These are phyloP conservation scores for Argentina anserina DNA, from an alignment of 306 rosid species.

Conservation along the genomic window DNA sequence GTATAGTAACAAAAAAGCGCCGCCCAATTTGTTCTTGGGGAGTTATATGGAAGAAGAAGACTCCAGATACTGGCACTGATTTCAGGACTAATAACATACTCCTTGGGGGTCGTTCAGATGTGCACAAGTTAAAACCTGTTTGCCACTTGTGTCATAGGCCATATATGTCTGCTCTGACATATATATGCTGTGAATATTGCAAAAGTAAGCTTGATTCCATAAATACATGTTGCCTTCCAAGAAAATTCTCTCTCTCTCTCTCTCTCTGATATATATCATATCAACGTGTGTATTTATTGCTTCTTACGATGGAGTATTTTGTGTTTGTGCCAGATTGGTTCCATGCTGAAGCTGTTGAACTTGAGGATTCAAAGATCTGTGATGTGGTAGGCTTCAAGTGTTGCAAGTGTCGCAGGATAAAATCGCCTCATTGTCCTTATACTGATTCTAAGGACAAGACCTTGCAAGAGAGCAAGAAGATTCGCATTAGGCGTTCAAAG, in stretches of 20 bases:
- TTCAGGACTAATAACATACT: constrained; percentile 72
- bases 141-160: constrained; percentile 73
- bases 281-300: background rate
- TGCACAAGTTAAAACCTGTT: constrained; percentile 40
- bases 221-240: background rate
- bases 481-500: constrained; percentile 37
- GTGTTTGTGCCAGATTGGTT: constrained; percentile 71
- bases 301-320: constrained; percentile 7
- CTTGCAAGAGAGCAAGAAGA: constrained; percentile 38
- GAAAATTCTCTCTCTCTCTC: background rate
- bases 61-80: constrained; percentile 38
- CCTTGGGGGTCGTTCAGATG: constrained; percentile 49
- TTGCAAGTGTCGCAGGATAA: constrained; percentile 92
- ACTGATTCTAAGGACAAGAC: constrained; percentile 34
- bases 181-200: constrained; percentile 78
- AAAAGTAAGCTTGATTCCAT: constrained; percentile 49
- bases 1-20: constrained; percentile 37
- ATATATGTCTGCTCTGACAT: constrained; percentile 72
- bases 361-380: constrained; percentile 68
- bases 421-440: constrained; percentile 83
- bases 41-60: constrained; percentile 80
- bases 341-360: constrained; percentile 92
- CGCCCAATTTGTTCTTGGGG: constrained; percentile 72
- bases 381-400: constrained; percentile 81
- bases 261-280: background rate